Evolutionary conservation across 2,329 filamentous ascomycete genomes (phyloP).

Genomic region (Aspergillus ustus): DNA sequence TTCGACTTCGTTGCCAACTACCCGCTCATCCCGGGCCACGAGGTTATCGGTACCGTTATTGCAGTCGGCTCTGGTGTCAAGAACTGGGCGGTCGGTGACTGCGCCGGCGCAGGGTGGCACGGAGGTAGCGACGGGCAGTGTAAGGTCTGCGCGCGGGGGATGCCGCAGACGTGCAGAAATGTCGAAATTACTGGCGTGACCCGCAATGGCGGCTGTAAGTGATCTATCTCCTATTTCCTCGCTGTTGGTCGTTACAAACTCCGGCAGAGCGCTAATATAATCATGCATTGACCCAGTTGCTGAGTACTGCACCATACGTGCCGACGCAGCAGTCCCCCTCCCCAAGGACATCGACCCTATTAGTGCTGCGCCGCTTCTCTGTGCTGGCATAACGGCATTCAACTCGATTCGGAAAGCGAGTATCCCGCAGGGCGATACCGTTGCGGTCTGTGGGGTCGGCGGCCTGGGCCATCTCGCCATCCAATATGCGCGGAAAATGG

Average conservation of each 20-base stretch:
- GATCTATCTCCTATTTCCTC: too few species aligned
- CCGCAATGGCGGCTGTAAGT: constrained; percentile 66
- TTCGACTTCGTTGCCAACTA: constrained; percentile 25
- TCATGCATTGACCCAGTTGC: constrained; percentile 16
- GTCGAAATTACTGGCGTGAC: constrained; percentile 67
- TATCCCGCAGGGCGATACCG: constrained; percentile 49
- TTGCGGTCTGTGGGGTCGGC: constrained; percentile 59
- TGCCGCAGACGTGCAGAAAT: constrained; percentile 72
- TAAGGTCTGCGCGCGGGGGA: constrained; percentile 64
- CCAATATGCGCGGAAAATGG: constrained; percentile 58
- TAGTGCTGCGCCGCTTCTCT: constrained; percentile 53
- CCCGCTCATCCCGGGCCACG: constrained; percentile 71
- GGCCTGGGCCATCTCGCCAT: constrained; percentile 59
- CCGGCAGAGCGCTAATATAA: too few species aligned
- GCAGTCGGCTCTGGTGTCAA: constrained; percentile 59
- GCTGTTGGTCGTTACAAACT: too few species aligned
- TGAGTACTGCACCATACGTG: constrained; percentile 44
- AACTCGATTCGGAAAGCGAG: constrained; percentile 53
- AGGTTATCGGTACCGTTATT: constrained; percentile 70
- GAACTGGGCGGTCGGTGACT: constrained; percentile 65
- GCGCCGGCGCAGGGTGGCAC: constrained; percentile 72
- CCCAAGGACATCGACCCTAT: constrained; percentile 54
- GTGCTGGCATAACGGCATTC: constrained; percentile 59
- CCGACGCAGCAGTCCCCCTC: constrained; percentile 51
- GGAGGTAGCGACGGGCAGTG: constrained; percentile 62